These are phyloP conservation scores for Piloderma croceum DNA, from an alignment of 768 basidiomycete genomes.

Conservation along the genomic window DNA sequence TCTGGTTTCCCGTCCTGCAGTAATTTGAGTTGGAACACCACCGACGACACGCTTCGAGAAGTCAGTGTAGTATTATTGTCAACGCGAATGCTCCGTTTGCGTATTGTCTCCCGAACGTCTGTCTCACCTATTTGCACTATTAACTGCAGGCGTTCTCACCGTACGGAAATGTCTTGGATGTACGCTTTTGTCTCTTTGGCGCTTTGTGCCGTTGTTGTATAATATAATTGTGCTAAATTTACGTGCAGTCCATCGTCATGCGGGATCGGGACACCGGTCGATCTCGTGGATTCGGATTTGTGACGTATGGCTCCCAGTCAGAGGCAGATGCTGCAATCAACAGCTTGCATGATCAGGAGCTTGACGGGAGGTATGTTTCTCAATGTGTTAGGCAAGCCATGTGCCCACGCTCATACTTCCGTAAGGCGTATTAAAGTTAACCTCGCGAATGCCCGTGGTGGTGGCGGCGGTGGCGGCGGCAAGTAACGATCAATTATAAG, in stretches of 20 bases:
- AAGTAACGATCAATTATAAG: slow-evolving; percentile 4
- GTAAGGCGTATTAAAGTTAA: slow-evolving; percentile 46
- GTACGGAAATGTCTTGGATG: slow-evolving; percentile 85
- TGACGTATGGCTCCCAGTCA: slow-evolving; percentile 54
- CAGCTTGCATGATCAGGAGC: slow-evolving; percentile 80
- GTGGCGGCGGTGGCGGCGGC: slow-evolving; percentile 50
- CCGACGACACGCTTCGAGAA: slow-evolving; percentile 82
- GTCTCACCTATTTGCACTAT: neutral
- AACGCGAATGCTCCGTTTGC: neutral
- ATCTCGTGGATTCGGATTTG: slow-evolving; percentile 96
- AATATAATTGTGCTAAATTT: neutral
- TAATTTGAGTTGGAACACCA: slow-evolving; percentile 95
- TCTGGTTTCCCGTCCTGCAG: slow-evolving; percentile 57
- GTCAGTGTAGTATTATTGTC: slow-evolving; percentile 58
- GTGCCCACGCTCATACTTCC: no score
- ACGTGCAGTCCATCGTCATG: slow-evolving; percentile 86
- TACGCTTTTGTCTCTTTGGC: slow-evolving; percentile 49
- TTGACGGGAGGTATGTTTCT: slow-evolving; percentile 89
- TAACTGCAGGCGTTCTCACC: slow-evolving; percentile 69
- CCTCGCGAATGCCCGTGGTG: slow-evolving; percentile 64
- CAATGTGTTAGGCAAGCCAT: no score
- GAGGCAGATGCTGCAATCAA: slow-evolving; percentile 80
- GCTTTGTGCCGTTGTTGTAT: slow-evolving; percentile 9
- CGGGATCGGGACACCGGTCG: slow-evolving; percentile 97
- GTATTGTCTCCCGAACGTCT: neutral